A percentile compares a stretch with the other conserved stretches of the same genome.
Conservation (phyloP, 1,284 basidiomycete genomes). For the Athelia psychrophila region DNA sequence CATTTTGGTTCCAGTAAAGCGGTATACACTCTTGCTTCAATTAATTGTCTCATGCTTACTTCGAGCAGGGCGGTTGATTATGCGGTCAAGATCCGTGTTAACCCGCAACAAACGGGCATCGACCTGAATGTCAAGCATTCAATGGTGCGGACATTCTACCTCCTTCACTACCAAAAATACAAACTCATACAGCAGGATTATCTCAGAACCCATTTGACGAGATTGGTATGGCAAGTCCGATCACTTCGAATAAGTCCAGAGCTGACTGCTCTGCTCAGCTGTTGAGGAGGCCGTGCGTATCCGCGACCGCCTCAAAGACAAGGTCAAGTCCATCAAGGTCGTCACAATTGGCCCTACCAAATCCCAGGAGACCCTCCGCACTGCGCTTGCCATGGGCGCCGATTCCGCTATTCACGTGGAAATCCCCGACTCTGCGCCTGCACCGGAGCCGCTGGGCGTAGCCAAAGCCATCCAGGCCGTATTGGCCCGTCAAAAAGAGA, state of each 20-base stretch:
- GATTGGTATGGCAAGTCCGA: constrained; percentile 67
- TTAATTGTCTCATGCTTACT: constrained; percentile 7
- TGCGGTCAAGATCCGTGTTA: constrained; percentile 93
- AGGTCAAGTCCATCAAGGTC: constrained; percentile 84
- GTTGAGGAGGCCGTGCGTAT: constrained; percentile 97
- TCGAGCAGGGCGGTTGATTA: constrained; percentile 69
- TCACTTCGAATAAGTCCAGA: background rate
- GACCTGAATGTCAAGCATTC: constrained; percentile 97
- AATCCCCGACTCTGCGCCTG: constrained; percentile 65
- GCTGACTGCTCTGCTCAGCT: constrained; percentile 50
- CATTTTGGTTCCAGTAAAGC: constrained; percentile 90
- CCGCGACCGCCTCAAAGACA: constrained; percentile 78
- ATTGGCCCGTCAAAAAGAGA: constrained; percentile 66
- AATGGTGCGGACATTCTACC: constrained; percentile 65
- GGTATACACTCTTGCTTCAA: constrained; percentile 49
- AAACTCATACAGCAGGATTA: background rate
- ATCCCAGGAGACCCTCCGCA: constrained; percentile 87
- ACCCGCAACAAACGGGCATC: constrained; percentile 87
- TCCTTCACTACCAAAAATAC: background rate
- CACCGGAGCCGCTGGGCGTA: constrained; percentile 85
- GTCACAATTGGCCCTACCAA: constrained; percentile 94
- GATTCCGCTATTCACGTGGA: constrained; percentile 93
- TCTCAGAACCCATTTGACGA: constrained; percentile 93
- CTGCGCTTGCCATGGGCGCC: constrained; percentile 97
- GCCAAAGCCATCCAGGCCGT: constrained; percentile 83